A percentile compares a stretch with the other conserved stretches of the same genome.
Conservation (phyloP, 2,329 filamentous ascomycete species). For the Stachybotrys chlorohalonatus region DNA sequence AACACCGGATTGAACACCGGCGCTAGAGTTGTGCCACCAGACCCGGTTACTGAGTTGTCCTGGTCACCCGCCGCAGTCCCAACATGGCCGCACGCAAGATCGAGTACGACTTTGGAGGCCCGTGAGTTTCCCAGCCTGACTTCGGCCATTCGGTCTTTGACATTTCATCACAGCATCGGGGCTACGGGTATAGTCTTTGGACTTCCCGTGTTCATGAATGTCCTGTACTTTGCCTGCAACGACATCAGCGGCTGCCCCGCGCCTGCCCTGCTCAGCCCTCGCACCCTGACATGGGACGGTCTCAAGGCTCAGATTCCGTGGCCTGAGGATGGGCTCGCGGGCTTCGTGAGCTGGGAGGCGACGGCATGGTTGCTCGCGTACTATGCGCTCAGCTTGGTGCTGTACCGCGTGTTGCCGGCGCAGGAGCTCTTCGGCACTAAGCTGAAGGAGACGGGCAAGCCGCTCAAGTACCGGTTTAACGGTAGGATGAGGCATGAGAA, state of each 20-base stretch:
- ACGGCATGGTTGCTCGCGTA: conserved; percentile 62
- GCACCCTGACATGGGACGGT: conserved; percentile 55
- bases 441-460: conserved; percentile 54
- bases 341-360: conserved; percentile 57
- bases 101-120: conserved; percentile 22
- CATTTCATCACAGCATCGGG: conserved; percentile 45
- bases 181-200: conserved; percentile 66
- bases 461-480: conserved; percentile 72
- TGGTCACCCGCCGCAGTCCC: no score
- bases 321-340: conserved; percentile 57
- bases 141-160: neutral
- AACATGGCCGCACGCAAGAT: neutral
- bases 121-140: conserved; percentile 12
- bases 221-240: conserved; percentile 75
- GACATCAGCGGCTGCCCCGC: conserved; percentile 80
- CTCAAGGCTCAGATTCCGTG: conserved; percentile 71
- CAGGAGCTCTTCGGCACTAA: conserved; percentile 58
- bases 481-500: conserved; percentile 25
- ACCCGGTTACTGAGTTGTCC: no score
- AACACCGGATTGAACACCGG: no score
- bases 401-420: conserved; percentile 67
- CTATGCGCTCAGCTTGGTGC: conserved; percentile 62
- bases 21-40: no score
- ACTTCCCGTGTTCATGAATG: conserved; percentile 65
- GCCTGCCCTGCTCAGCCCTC: conserved; percentile 62